These are phyloP conservation scores for Arabis alpina DNA, from an alignment of 345 rosid species.

Conservation along the genomic window DNA sequence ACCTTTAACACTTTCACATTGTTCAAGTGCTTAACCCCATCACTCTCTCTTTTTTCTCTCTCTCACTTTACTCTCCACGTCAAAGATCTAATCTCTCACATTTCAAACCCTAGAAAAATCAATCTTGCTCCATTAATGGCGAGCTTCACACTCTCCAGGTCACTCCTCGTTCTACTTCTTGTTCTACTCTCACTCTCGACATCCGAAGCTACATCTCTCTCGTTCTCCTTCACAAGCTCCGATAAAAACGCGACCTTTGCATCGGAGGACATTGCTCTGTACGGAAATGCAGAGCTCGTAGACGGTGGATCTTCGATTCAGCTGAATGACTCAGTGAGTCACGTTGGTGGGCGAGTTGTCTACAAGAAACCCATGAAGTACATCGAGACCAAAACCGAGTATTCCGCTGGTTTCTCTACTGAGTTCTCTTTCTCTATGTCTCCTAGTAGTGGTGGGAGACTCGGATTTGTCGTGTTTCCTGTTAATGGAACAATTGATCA, in stretches of 20 bases:
- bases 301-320: constrained; percentile 58
- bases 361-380: constrained; percentile 72
- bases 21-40: constrained; percentile 38
- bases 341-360: constrained; percentile 60
- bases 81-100: constrained; percentile 28
- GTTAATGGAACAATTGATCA: constrained; percentile 35
- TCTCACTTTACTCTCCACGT: constrained; percentile 34
- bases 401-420: constrained; percentile 60
- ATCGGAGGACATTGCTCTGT: constrained; percentile 53
- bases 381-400: constrained; percentile 53
- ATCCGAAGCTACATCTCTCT: constrained; percentile 48
- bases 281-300: constrained; percentile 66
- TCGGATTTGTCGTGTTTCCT: constrained; percentile 73
- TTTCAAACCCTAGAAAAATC: constrained; percentile 45
- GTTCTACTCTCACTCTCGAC: constrained; percentile 41
- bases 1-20: constrained; percentile 39
- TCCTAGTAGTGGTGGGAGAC: constrained; percentile 52
- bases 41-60: background rate
- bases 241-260: constrained; percentile 57
- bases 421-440: constrained; percentile 66
- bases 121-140: constrained; percentile 59
- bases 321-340: constrained; percentile 56
- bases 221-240: constrained; percentile 57
- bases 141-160: constrained; percentile 37
- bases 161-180: constrained; percentile 41